Base-by-base conservation (phyloP, 176 grass and related monocot species). In the Hyparrhenia diplandra region DNA sequence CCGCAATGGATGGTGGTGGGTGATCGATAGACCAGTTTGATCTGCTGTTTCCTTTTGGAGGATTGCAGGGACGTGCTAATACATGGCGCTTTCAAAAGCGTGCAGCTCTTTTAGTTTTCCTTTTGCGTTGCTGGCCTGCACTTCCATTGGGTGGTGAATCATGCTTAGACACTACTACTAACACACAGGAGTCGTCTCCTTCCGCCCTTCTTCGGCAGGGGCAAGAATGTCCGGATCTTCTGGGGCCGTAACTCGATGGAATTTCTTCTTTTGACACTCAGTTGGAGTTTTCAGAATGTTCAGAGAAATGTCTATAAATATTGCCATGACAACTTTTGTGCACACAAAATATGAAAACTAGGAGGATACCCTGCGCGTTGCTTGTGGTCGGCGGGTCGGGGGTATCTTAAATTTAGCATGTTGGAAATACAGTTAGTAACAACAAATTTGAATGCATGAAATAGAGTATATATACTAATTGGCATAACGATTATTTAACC, bases 71-170 rank as follows among this genome's bases (percentile, higher is more conserved):
- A 74, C 46, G 46, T 80, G 81, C 69, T 73, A n/a, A 29, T 78
- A 68, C 61, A 79, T 46, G 61, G 11, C 54, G 17, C 75, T 79
- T 84, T 88, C 69, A 52, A 84, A 80, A 75, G 81, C 18, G 23
- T 40, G 70, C 75, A 42, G 43, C 30, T 80, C 40, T 78, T 67
- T 16, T 35, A n/a, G 14, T 39, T 36, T 83, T 11, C 62, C 37
- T 27, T 67, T 88, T 75, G 81, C 36, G 9, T 42, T 63, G 69
- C 76, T 88, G 87, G 30, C 24, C 62, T 62, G 87, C 87, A 80
- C 76, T 84, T 34, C 8, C 8, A 61, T 28, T 61, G 58, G 42
- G n/a, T 61, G 58, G 42, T 80, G 62, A 69, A 73, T 51, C 86
- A 62, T 49, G 49, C 29, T 69, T 10, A 68, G 25, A n/a, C 49